A percentile compares a stretch with the other conserved stretches of the same genome.
Conservation (phyloP, 306 rosid species). For the Benincasa hispida region DNA sequence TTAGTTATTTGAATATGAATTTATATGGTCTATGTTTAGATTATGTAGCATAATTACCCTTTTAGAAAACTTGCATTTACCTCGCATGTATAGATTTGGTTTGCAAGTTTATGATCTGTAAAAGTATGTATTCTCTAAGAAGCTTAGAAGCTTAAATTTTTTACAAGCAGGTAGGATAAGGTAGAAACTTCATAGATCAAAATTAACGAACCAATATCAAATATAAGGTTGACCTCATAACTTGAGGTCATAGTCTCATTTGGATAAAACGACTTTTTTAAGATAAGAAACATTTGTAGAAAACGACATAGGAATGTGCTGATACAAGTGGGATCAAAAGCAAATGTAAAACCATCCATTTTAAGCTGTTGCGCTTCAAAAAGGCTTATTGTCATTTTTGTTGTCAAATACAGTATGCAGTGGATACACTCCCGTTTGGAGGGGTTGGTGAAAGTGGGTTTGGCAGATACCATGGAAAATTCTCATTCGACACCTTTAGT, state of each 20-base stretch:
- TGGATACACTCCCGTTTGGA: conserved; percentile 66
- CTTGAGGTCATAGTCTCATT: background rate
- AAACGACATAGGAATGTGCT: background rate
- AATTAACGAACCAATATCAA: background rate
- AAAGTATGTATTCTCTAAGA: background rate
- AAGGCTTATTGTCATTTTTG: background rate
- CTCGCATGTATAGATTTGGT: background rate
- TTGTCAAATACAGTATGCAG: conserved; percentile 33
- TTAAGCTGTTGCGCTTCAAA: background rate
- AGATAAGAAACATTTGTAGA: no score
- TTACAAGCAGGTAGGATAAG: background rate
- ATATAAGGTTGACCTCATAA: background rate
- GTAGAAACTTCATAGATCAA: background rate
- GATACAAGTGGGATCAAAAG: background rate
- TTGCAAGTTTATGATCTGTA: background rate
- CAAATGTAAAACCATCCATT: background rate
- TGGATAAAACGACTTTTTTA: background rate
- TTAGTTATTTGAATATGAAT: background rate
- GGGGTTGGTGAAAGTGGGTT: conserved; percentile 72
- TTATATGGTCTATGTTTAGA: background rate
- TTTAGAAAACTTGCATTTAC: background rate
- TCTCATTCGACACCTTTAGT: conserved; percentile 64
- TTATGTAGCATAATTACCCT: no score
- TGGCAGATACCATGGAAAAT: conserved; percentile 68
- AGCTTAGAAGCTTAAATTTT: background rate